Evolutionary conservation across 2,329 filamentous ascomycete genomes (phyloP), one percentile per base, ranked within the genome.

Genomic region (Fusarium sp.): DNA sequence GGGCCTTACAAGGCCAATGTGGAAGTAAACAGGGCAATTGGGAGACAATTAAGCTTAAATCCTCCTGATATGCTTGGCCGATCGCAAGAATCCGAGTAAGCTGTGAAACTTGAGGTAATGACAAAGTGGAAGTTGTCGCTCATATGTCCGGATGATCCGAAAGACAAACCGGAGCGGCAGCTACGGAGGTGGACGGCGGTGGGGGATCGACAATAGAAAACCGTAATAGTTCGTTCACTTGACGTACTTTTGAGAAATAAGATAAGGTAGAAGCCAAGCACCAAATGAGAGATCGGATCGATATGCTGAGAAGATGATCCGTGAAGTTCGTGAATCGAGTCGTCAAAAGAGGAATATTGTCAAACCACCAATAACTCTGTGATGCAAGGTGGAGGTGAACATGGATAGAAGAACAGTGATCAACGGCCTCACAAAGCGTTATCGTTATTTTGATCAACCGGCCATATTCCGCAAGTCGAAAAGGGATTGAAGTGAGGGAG

Each of bases 91-190:
- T 42, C 46, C 54, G 60, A 62, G 40, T 20, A 42, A 18, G 50
- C 48, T 56, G 62, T 41, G 32, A 57, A 46, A 71, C 40, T 53
- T 30, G 59, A 63, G 33, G 56, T 30, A 68, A 56, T 8, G 45
- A 61, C 49, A 41, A 44, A 64, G 54, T 48, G 46, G 59, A 30
- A 55, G 52, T 44, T 64, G 48, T 56, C 59, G 49, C 59, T 56
- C 59, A 64, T 64, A 49, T 32, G 49, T 71, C 61, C 54, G 59
- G 60, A 48, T 54, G 60, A 67, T 74, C 74, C 74, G 74, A 74
- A 60, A 60, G 65, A 53, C 60, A 52, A 59, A 53, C 61, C 69
- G 73, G 73, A 60, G 53, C 55, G 64, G 62, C 35, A 67, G 57
- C 27, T 45, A 61, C 58, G 59, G 44, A 68, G 41, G 58, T 67